phyloP scores from a whole-genome alignment of 176 grass and related monocot genomes.

The Triticum dicoccoides region DNA sequence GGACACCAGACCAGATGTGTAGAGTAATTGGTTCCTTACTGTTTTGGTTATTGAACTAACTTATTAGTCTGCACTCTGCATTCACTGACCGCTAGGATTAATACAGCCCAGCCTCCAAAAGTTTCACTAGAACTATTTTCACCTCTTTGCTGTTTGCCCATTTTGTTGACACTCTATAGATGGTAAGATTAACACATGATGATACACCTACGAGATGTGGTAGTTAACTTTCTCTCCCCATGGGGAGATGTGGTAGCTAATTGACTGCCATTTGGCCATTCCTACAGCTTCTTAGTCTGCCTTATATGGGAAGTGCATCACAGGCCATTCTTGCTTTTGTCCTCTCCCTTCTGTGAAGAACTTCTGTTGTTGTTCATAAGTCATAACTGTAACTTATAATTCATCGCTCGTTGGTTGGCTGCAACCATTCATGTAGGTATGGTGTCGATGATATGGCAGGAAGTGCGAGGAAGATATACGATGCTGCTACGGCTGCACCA shows the following conservation, averaged over 20 bases:
- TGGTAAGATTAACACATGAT: no score
- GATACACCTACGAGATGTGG: background rate
- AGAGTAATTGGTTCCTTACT: background rate
- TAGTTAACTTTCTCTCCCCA: background rate
- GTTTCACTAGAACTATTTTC: background rate
- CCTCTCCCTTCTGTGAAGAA: background rate
- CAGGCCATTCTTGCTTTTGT: background rate
- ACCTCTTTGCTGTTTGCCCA: background rate
- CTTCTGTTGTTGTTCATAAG: background rate
- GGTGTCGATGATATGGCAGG: conserved; percentile 79
- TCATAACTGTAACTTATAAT: background rate
- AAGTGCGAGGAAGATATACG: conserved; percentile 89
- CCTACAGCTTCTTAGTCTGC: background rate
- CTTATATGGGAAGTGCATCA: background rate
- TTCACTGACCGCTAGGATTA: background rate
- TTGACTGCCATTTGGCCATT: background rate
- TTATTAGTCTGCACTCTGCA: background rate
- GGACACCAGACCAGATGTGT: background rate
- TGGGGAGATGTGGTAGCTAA: no score
- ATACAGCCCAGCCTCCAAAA: background rate
- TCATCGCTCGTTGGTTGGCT: background rate
- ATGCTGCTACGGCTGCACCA: conserved; percentile 53
- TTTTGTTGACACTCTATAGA: background rate
- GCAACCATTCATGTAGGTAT: conserved; percentile 46
- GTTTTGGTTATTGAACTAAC: background rate